Base-by-base conservation (phyloP, 2,329 filamentous ascomycete species). In the Ascochyta lentis region DNA sequence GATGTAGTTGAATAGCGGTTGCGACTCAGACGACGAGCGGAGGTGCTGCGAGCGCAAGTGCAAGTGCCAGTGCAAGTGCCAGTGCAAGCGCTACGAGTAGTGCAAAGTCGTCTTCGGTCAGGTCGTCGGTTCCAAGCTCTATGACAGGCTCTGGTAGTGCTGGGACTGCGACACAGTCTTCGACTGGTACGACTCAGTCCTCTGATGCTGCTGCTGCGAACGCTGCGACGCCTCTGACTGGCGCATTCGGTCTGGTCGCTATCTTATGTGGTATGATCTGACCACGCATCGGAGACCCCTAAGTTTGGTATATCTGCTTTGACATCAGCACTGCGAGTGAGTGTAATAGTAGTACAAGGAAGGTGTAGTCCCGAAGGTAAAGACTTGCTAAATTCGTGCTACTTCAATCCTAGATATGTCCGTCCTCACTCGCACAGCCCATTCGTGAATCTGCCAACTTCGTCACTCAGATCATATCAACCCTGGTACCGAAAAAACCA, bases 181-280 rank as follows among this genome's bases (percentile, higher is more conserved):
- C 53, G 33, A 39, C 57, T 27, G 38, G 49, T 24, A 23, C 49
- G 0, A 12, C 49, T 6, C 31, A 39, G 27, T 57, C 49, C 3
- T 40, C 57, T 34, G 49, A 42, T 15, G 54, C 54, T 6, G 53
- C 54, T 40, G 31, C 24, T 39, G 54, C 41, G 5, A 46, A 48
- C 22, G 33, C 46, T 15, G 57, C 41, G 19, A 50, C 46, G 54
- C 54, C 57, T 1, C 19, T 54, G 16, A 49, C 46, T 22, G 49
- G 53, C 9, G 49, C 41, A 1, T 44, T 54, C 22, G 57, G 57
- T n/a, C 34, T 60, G 12, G 43, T 43, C 2, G 57, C 54, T 6
- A 15, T 57, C 27, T 26, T 60, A 9, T 38, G 54, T 15, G 54
- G 49, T 8, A 22, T 52, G 37, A 29, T 56, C 15, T 56, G n/a